Evolutionary conservation across 441 rosid genomes (phyloP).

Genomic region (Sinapis alba): DNA sequence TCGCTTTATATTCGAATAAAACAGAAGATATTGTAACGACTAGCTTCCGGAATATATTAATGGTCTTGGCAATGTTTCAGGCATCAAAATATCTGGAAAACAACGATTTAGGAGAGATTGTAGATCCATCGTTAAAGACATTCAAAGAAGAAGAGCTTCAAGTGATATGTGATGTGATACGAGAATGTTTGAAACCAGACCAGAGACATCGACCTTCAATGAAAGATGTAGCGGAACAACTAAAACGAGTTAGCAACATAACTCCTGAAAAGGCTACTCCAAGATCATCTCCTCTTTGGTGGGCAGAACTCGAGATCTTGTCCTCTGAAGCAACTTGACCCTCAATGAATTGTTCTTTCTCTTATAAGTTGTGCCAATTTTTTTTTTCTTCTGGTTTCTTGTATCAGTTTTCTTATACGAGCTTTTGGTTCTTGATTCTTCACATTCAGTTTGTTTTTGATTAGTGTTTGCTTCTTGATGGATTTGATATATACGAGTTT

Average conservation of each 20-base stretch:
- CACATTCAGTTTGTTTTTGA: constrained; percentile 25
- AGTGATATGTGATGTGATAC: constrained; percentile 44
- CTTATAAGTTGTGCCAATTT: constrained; percentile 14
- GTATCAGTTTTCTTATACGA: constrained; percentile 31
- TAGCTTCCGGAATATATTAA: constrained; percentile 37
- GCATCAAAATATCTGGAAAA: constrained; percentile 84
- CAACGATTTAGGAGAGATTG: constrained; percentile 72
- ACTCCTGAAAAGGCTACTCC: constrained; percentile 79
- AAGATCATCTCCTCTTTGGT: constrained; percentile 86
- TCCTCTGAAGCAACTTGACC: constrained; percentile 77
- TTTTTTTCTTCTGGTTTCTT: constrained; percentile 6
- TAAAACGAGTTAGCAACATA: constrained; percentile 66
- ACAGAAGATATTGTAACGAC: constrained; percentile 47
- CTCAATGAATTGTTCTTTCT: constrained; percentile 9
- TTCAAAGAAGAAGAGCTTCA: constrained; percentile 67
- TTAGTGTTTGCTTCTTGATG: constrained; percentile 19
- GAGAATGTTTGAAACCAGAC: constrained; percentile 55
- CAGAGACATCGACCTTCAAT: constrained; percentile 58
- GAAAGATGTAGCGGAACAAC: constrained; percentile 55
- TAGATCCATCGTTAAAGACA: constrained; percentile 86
- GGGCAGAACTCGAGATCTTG: constrained; percentile 98
- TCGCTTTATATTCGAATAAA: constrained; percentile 48
- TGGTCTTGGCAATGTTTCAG: constrained; percentile 50
- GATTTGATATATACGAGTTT: constrained; percentile 26
- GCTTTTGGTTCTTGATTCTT: constrained; percentile 32